These are phyloP conservation scores for Magnolia officinalis DNA, from an alignment of 164 flowering plant species.

Conservation along the genomic window DNA sequence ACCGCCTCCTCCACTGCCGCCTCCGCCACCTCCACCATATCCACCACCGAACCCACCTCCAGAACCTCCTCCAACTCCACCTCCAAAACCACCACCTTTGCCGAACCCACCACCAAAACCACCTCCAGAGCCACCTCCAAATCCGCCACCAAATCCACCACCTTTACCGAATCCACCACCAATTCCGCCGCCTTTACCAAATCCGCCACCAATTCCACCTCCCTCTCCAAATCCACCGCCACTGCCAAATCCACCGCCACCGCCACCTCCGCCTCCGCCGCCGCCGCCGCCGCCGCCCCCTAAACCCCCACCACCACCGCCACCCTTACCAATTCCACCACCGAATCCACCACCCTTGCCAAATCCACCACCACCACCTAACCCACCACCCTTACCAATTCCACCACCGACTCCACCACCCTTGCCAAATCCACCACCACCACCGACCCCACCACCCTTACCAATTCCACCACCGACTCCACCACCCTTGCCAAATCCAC, in stretches of 20 bases:
- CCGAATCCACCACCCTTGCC: slow-evolving; percentile 11
- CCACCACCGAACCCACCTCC: background rate
- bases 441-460: slow-evolving; percentile 15
- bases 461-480: slow-evolving; percentile 23
- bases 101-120: no score
- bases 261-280: slow-evolving; percentile 4
- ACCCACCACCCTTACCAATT: slow-evolving; percentile 5
- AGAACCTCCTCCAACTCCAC: background rate
- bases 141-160: slow-evolving; percentile 1
- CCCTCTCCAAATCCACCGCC: slow-evolving; percentile 21
- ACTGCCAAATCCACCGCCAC: slow-evolving; percentile 21
- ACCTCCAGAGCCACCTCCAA: background rate
- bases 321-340: slow-evolving; percentile 23
- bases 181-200: slow-evolving; percentile 21
- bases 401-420: slow-evolving; percentile 21
- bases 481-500: slow-evolving; percentile 18
- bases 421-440: slow-evolving; percentile 20
- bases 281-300: slow-evolving; percentile 8
- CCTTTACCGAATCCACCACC: slow-evolving; percentile 21
- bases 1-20: background rate
- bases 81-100: no score
- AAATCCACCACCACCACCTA: slow-evolving; percentile 29
- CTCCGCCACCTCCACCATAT: no score
- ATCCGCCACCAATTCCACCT: slow-evolving; percentile 12
- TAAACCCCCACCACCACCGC: background rate